Conservation (phyloP, 2,329 filamentous ascomycete species). For the Colletotrichum nymphaeae region DNA sequence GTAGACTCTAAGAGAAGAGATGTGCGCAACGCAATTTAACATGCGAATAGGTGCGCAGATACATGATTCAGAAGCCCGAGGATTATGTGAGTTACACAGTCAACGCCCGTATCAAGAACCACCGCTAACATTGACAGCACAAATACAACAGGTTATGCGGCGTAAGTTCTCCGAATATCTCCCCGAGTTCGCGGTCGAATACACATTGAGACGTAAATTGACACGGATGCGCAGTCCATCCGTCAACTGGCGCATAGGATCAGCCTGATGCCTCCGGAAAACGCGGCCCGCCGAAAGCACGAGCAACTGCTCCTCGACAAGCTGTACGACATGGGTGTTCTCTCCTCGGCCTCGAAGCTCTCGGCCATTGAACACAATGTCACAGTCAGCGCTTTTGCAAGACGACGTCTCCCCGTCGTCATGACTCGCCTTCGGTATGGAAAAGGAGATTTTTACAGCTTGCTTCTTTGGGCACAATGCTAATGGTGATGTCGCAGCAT, state of each 20-base stretch:
- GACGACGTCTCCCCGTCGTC: conserved; percentile 85
- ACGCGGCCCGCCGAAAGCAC: conserved; percentile 82
- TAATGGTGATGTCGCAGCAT: conserved; percentile 59
- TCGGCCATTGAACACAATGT: conserved; percentile 88
- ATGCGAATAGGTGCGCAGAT: conserved; percentile 56
- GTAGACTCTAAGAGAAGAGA: not conserved
- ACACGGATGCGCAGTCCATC: conserved; percentile 69
- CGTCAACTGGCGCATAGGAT: conserved; percentile 91
- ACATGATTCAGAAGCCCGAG: conserved; percentile 89
- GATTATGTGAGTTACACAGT: conserved; percentile 68
- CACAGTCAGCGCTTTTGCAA: conserved; percentile 89
- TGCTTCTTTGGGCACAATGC: not conserved
- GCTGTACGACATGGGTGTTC: conserved; percentile 90
- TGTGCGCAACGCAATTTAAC: not conserved
- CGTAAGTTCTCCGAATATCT: conserved; percentile 52
- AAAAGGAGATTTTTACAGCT: not conserved
- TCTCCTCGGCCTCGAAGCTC: conserved; percentile 80
- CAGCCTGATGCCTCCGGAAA: conserved; percentile 83
- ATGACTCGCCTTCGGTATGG: conserved; percentile 80
- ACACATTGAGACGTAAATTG: conserved; percentile 10
- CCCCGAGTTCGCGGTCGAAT: not conserved
- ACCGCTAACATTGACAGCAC: conserved; percentile 47
- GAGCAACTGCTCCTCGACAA: conserved; percentile 92
- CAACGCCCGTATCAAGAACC: not conserved
- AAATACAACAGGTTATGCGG: conserved; percentile 76